Conservation (phyloP, 176 grass and related monocot species). For the Oryza brachyantha region DNA sequence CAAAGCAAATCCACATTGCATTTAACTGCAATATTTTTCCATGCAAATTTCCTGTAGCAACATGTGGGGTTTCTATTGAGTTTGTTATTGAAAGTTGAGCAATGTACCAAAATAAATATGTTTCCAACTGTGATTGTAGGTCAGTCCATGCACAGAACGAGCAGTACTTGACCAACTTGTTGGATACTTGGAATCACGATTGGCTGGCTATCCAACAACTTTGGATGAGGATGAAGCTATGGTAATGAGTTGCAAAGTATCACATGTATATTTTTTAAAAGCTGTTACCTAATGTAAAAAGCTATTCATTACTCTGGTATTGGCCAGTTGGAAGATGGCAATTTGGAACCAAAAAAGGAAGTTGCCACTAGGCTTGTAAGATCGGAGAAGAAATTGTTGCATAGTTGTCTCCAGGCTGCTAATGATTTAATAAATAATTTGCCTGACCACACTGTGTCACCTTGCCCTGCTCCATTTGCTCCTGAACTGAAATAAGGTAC, state of each 20-base stretch:
- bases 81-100: constrained; percentile 2
- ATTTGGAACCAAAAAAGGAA: constrained; percentile 86
- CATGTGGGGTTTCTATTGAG: background rate
- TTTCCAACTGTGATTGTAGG: constrained; percentile 40
- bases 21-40: background rate
- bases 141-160: constrained; percentile 86
- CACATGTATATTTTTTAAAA: constrained; percentile 1
- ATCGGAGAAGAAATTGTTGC: constrained; percentile 93
- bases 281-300: constrained; percentile 22
- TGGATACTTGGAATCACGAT: constrained; percentile 75
- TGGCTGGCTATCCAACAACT: constrained; percentile 76
- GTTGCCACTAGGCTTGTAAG: constrained; percentile 86
- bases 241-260: constrained; percentile 49
- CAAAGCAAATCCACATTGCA: background rate
- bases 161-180: constrained; percentile 96
- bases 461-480: constrained; percentile 83
- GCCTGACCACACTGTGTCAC: constrained; percentile 76
- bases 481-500: constrained; percentile 85
- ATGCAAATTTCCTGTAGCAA: background rate
- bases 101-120: constrained; percentile 2
- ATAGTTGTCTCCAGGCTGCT: constrained; percentile 75
- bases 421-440: constrained; percentile 69
- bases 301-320: constrained; percentile 12
- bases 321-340: constrained; percentile 64
- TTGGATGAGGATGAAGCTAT: constrained; percentile 84